A percentile compares a stretch with the other conserved stretches of the same genome.
Conservation (phyloP, 768 basidiomycete genomes). For the Kondoa subrosea region DNA sequence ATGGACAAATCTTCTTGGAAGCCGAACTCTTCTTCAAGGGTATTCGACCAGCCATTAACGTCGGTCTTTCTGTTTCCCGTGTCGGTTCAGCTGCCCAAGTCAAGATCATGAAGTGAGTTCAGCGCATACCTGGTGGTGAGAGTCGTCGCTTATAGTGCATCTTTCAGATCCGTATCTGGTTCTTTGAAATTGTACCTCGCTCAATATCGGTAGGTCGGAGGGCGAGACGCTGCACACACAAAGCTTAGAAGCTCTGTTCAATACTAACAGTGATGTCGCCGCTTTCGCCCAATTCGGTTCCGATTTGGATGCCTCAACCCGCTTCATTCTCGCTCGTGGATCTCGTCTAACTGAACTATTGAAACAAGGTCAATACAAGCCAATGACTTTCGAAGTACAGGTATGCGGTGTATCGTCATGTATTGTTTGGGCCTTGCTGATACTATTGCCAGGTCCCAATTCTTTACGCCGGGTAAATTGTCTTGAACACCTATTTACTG, state of each 20-base stretch:
- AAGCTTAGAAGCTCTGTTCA: too few species aligned
- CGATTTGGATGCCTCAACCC: slow-evolving; percentile 72
- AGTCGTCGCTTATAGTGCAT: slow-evolving; percentile 60
- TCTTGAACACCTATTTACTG: too few species aligned
- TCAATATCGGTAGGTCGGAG: too few species aligned
- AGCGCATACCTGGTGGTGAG: slow-evolving; percentile 6
- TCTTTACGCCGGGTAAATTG: slow-evolving; percentile 97
- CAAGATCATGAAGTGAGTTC: slow-evolving; percentile 41
- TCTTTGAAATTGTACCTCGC: slow-evolving; percentile 99
- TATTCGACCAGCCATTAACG: slow-evolving; percentile 98
- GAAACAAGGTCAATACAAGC: slow-evolving; percentile 97
- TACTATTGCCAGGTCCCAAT: too few species aligned
- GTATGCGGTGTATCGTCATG: too few species aligned
- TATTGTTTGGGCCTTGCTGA: too few species aligned
- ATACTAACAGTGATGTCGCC: slow-evolving; percentile 99
- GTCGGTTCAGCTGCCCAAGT: slow-evolving; percentile 99
- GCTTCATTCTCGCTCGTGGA: slow-evolving; percentile 92
- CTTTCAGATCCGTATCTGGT: slow-evolving; percentile 93
- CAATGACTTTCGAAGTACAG: slow-evolving; percentile 83
- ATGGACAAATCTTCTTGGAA: slow-evolving; percentile 86
- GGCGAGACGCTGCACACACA: too few species aligned
- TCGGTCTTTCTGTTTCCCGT: slow-evolving; percentile 99
- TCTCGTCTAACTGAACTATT: slow-evolving; percentile 79
- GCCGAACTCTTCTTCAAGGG: slow-evolving; percentile 99
- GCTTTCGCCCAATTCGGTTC: slow-evolving; percentile 99